phyloP scores from a whole-genome alignment of 371 early-diverging fungal species.

The Mortierella sp. region DNA sequence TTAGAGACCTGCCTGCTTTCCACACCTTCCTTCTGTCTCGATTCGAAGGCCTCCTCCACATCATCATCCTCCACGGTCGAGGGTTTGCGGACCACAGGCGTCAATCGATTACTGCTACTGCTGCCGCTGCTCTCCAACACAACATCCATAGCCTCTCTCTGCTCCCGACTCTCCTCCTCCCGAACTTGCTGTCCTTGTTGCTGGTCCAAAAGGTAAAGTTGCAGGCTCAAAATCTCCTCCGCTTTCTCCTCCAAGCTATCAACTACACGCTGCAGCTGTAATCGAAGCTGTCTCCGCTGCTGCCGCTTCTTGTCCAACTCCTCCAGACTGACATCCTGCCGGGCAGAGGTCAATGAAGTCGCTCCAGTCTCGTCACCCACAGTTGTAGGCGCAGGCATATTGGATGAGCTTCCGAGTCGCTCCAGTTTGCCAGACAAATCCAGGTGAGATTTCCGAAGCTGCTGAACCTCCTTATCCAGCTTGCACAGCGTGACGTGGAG shows the following conservation, averaged over 20 bases:
- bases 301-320: slow-evolving; percentile 10
- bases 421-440: slow-evolving; percentile 28
- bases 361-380: neutral
- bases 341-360: neutral
- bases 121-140: neutral
- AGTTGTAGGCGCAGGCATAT: neutral
- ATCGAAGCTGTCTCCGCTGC: slow-evolving; percentile 26
- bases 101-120: neutral
- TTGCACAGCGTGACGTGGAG: slow-evolving; percentile 15
- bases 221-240: slow-evolving; percentile 19
- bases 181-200: slow-evolving; percentile 13
- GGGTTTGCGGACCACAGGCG: neutral
- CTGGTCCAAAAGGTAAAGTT: slow-evolving; percentile 20
- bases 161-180: slow-evolving; percentile 2
- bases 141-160: neutral
- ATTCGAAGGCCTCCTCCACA: neutral
- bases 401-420: slow-evolving; percentile 10
- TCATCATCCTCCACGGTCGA: neutral
- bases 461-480: slow-evolving; percentile 24
- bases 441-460: slow-evolving; percentile 29
- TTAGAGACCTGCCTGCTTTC: neutral
- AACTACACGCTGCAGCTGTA: slow-evolving; percentile 19
- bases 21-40: neutral
- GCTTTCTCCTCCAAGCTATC: slow-evolving; percentile 35
- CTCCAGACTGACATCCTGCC: neutral